Evolutionary conservation across 2,329 filamentous ascomycete species (phyloP), one percentile per base, ranked within the genome.

Genomic region (Pseudogymnoascus sp.): DNA sequence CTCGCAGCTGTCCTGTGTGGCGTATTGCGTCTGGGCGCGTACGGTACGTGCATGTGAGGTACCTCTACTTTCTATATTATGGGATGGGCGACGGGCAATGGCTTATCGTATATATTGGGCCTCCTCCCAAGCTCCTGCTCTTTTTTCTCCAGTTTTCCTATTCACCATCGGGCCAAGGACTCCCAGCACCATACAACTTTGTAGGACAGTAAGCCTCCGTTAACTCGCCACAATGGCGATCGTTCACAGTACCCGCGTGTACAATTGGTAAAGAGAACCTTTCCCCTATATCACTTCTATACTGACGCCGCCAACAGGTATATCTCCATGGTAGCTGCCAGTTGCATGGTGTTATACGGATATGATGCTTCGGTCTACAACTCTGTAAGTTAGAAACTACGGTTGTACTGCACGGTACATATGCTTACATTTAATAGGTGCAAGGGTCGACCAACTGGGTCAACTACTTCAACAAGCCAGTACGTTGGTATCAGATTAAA

Each of bases 301-400:
- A 19, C 47, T 57, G 50, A 57, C 9, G 50, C 28, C 50, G 28
- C 10, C 50, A 33, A 57, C 10, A 83, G 84, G 85, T 89, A 87
- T 77, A 84, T 88, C 68, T 87, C 85, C 65, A 78, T 88, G 61
- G 84, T 89, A 67, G 87, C 87, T 64, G 87, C 87, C 70, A 85
- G 86, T 73, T 89, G 86, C 74, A 90, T 90, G 87, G 86, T 89
- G 21, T 79, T 90, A 50, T 90, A 89, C 72, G 87, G 87, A 64
- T 90, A 90, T 72, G 87, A 90, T 79, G 86, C 87, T 1, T 88
- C 86, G 38, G 87, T 89, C 57, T 90, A 86, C 79, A 90, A 90
- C 73, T 86, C 87, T 4, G 82, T 50, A 50, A 13, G 44, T 50
- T 50, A 17, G 42, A 26, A 26, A 26, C 42, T n/a, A 15, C 21